Conservation (phyloP, 83 land plant genomes). For the Thuja plicata region DNA sequence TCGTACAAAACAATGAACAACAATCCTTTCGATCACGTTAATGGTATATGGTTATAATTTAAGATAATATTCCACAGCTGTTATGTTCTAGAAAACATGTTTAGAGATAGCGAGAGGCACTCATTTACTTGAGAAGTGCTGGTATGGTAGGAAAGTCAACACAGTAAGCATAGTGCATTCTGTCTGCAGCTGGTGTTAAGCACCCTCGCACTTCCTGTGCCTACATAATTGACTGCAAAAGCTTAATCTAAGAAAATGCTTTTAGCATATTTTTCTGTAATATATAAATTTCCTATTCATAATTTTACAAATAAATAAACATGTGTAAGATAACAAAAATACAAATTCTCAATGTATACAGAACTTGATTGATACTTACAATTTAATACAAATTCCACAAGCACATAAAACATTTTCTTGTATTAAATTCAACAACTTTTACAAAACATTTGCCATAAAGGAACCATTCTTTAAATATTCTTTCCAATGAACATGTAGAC, state of each 20-base stretch:
- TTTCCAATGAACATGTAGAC: neutral
- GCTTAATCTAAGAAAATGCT: neutral
- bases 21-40: neutral
- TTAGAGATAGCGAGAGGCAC: neutral
- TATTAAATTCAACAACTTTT: neutral
- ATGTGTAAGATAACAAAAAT: neutral
- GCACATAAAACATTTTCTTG: neutral
- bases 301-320: neutral
- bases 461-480: neutral
- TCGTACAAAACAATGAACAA: neutral
- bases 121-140: constrained; percentile 71
- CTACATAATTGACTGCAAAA: constrained; percentile 25
- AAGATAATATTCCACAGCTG: neutral
- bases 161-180: constrained; percentile 69
- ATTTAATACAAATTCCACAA: neutral
- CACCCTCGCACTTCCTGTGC: constrained; percentile 39
- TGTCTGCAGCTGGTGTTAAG: constrained; percentile 42
- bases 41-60: neutral
- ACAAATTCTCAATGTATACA: neutral
- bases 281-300: neutral
- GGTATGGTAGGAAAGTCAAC: constrained; percentile 68
- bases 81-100: neutral
- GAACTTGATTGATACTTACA: neutral
- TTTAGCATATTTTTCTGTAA: neutral
- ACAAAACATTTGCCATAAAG: neutral